These are phyloP conservation scores for Raffaelea ambrosiae DNA, from an alignment of 2,329 filamentous ascomycete species.

Conservation along the genomic window DNA sequence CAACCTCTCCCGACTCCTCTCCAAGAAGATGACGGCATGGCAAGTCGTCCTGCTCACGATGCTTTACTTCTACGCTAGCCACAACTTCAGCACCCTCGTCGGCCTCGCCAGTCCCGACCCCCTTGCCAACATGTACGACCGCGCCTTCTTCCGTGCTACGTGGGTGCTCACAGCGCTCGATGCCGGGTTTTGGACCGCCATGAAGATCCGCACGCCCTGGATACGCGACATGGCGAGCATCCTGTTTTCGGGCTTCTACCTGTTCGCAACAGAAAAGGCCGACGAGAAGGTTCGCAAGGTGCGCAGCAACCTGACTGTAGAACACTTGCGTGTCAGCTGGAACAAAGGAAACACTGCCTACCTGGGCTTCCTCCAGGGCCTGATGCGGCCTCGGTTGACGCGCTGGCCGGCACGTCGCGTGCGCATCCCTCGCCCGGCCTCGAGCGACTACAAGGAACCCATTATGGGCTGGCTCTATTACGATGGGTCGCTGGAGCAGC, in stretches of 20 bases:
- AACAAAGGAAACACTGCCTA: constrained; percentile 91
- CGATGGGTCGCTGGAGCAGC: constrained; percentile 60
- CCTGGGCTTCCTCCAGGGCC: constrained; percentile 59
- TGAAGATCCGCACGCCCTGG: constrained; percentile 76
- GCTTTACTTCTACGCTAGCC: constrained; percentile 81
- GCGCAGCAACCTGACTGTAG: constrained; percentile 74
- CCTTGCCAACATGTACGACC: constrained; percentile 85
- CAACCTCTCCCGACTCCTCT: constrained; percentile 61
- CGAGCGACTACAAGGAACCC: constrained; percentile 67
- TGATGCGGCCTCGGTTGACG: constrained; percentile 72
- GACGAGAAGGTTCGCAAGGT: constrained; percentile 96
- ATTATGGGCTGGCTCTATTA: constrained; percentile 89
- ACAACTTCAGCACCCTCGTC: constrained; percentile 89
- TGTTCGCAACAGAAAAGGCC: constrained; percentile 85
- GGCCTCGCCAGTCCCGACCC: constrained; percentile 90
- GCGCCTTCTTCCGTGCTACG: constrained; percentile 89
- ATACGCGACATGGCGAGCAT: constrained; percentile 75
- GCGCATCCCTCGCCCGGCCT: constrained; percentile 70
- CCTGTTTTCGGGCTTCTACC: constrained; percentile 80
- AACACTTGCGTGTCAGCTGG: constrained; percentile 89
- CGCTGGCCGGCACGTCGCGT: constrained; percentile 74
- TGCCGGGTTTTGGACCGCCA: constrained; percentile 96
- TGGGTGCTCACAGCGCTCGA: constrained; percentile 94
- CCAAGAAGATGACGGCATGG: constrained; percentile 71
- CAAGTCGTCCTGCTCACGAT: constrained; percentile 82